Evolutionary conservation across 768 basidiomycete genomes (phyloP).

Genomic region (Trametes meyenii): DNA sequence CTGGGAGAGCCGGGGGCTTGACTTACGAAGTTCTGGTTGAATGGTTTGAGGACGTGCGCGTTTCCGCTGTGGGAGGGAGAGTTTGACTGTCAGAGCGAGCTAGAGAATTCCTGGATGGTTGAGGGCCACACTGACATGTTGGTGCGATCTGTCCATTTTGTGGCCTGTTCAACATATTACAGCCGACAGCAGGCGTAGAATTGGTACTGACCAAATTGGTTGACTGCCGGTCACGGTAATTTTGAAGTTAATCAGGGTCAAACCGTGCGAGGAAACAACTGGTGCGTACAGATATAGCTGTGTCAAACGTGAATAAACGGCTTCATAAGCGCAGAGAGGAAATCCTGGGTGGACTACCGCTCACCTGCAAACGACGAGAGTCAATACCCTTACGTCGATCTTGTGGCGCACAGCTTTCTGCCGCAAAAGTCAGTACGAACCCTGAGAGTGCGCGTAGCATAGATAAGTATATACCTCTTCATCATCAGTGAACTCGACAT

Average conservation of each 20-base stretch:
- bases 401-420: constrained; percentile 50
- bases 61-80: constrained; percentile 45
- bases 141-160: constrained; percentile 46
- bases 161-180: not conserved
- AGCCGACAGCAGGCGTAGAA: not conserved
- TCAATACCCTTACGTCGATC: constrained; percentile 54
- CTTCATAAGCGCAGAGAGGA: not conserved
- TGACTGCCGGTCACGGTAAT: constrained; percentile 10
- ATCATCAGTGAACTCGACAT: constrained; percentile 49
- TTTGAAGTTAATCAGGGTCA: no score
- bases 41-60: constrained; percentile 53
- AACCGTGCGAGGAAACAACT: not conserved
- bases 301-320: not conserved
- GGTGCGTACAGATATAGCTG: constrained; percentile 52
- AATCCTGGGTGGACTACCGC: constrained; percentile 9
- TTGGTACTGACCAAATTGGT: constrained; percentile 27
- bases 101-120: not conserved
- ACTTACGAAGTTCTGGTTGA: constrained; percentile 56
- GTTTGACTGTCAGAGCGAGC: not conserved
- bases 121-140: constrained; percentile 47
- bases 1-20: not conserved
- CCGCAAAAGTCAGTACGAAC: not conserved
- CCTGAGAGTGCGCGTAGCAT: not conserved
- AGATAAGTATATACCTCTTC: constrained; percentile 44
- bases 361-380: constrained; percentile 53